Evolutionary conservation across 768 basidiomycete species (phyloP).

Genomic region (Lentinula detonsa): DNA sequence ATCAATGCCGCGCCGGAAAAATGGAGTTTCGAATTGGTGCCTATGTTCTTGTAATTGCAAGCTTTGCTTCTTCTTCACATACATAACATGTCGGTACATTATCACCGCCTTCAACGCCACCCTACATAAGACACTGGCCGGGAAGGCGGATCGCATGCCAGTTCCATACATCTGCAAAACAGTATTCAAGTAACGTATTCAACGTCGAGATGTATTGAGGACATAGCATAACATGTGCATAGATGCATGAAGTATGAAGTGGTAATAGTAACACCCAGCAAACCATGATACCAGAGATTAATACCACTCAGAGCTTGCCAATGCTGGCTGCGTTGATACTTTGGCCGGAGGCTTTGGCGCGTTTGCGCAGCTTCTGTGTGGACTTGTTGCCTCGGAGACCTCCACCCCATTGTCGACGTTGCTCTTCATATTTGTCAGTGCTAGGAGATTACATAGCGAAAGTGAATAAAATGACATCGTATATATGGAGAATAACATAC

Average conservation of each 20-base stretch:
- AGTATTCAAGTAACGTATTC: too few species aligned
- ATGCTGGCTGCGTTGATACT: slow-evolving; percentile 47
- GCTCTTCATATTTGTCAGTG: slow-evolving; percentile 91
- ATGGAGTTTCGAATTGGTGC: background rate
- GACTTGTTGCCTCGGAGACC: slow-evolving; percentile 94
- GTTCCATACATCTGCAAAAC: too few species aligned
- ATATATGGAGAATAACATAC: slow-evolving; percentile 39
- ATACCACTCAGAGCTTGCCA: slow-evolving; percentile 52
- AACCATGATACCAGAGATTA: background rate
- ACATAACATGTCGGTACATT: too few species aligned
- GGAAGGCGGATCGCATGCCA: too few species aligned
- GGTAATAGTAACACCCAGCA: background rate
- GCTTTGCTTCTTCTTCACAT: too few species aligned
- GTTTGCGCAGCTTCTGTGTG: slow-evolving; percentile 87
- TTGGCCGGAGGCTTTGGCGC: slow-evolving; percentile 87
- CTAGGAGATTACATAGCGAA: slow-evolving; percentile 26
- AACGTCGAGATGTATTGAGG: too few species aligned
- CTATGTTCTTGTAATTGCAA: background rate
- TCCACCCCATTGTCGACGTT: slow-evolving; percentile 92
- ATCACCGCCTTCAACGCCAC: too few species aligned
- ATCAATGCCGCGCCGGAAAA: background rate
- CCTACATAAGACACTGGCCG: too few species aligned
- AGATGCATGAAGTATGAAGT: background rate
- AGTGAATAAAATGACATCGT: background rate
- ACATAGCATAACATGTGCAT: background rate